These are phyloP conservation scores for Decorospora gaudefroyi DNA, from an alignment of 2,329 filamentous ascomycete species.

Conservation along the genomic window DNA sequence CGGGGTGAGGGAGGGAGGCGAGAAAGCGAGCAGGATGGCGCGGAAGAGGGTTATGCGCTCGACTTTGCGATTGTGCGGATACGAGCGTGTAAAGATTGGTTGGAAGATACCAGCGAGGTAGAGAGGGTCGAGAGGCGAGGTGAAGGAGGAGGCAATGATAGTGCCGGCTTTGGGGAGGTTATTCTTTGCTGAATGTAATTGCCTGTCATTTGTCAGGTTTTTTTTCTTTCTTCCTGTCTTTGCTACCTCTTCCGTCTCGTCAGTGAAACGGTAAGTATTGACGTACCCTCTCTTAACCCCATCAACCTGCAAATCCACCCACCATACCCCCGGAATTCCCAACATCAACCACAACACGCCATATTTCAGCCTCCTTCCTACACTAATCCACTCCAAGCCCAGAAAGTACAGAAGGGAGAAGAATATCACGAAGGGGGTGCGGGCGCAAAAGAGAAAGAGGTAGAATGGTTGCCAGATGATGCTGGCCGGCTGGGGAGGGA, in stretches of 20 bases:
- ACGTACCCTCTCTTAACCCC: conserved; percentile 85
- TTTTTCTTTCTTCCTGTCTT: no score
- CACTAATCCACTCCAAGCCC: conserved; percentile 79
- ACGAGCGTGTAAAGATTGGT: conserved; percentile 87
- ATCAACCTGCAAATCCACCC: conserved; percentile 97
- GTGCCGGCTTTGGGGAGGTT: conserved; percentile 78
- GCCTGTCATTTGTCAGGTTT: conserved; percentile 19
- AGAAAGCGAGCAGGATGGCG: conserved; percentile 75
- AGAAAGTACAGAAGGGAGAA: conserved; percentile 74
- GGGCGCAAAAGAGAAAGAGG: conserved; percentile 75
- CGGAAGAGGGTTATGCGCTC: conserved; percentile 75
- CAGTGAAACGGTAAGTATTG: background rate
- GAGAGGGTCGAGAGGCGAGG: conserved; percentile 87
- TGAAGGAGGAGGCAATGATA: conserved; percentile 88
- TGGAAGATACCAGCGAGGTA: conserved; percentile 97
- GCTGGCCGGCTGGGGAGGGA: conserved; percentile 66
- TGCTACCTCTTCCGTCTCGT: no score
- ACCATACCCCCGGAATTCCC: conserved; percentile 91
- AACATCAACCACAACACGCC: conserved; percentile 85
- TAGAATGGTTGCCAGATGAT: conserved; percentile 67
- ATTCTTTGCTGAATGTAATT: conserved; percentile 42
- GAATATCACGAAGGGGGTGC: conserved; percentile 75
- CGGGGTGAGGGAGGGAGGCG: conserved; percentile 55
- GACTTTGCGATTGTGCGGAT: conserved; percentile 73
- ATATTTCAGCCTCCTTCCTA: conserved; percentile 73